phyloP scores from a whole-genome alignment of 164 flowering plant genomes.

The Dillenia suffruticosa region DNA sequence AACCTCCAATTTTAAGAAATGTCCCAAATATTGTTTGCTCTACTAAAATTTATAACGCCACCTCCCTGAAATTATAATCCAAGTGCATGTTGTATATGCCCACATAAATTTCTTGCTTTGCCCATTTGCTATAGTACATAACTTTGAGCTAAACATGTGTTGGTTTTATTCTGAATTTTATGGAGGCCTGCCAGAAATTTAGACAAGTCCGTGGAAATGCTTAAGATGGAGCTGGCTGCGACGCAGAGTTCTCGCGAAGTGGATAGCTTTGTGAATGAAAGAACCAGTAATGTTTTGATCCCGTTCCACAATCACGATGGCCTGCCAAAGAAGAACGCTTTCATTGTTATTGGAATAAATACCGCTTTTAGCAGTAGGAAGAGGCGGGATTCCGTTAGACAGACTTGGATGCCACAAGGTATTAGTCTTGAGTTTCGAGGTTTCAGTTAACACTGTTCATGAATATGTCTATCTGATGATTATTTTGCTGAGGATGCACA shows the following conservation, averaged over 20 bases:
- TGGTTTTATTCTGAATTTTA: constrained; percentile 4
- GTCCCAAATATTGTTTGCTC: too few species aligned
- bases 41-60: too few species aligned
- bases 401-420: constrained; percentile 76
- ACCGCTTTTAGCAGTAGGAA: constrained; percentile 87
- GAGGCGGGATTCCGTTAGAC: constrained; percentile 60
- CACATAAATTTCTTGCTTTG: too few species aligned
- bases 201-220: constrained; percentile 71
- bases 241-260: constrained; percentile 46
- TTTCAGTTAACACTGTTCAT: too few species aligned
- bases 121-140: not conserved
- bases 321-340: constrained; percentile 52
- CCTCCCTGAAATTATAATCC: too few species aligned
- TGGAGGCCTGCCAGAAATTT: constrained; percentile 42
- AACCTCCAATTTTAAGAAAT: not conserved
- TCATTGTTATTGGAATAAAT: constrained; percentile 91
- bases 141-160: not conserved
- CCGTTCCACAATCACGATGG: constrained; percentile 27
- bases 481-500: constrained; percentile 15
- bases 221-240: constrained; percentile 82
- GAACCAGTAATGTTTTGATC: constrained; percentile 10
- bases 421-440: not conserved
- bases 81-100: too few species aligned
- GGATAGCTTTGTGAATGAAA: constrained; percentile 12
- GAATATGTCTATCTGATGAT: too few species aligned